Conservation (phyloP, 768 basidiomycete genomes). For the Tricholoma hemisulphureum region DNA sequence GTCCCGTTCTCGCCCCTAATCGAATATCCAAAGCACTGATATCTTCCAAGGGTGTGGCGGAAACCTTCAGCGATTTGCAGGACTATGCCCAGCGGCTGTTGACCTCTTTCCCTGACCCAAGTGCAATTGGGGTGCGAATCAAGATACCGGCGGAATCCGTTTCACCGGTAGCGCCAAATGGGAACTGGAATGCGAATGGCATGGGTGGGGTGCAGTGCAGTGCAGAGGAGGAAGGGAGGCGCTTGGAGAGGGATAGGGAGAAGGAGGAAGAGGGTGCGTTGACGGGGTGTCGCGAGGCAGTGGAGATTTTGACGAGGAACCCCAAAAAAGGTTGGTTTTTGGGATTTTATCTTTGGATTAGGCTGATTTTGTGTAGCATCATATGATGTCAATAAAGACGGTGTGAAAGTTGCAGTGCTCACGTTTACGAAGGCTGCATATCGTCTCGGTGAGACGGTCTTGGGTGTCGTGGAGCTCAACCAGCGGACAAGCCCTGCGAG, state of each 20-base stretch:
- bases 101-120: slow-evolving; percentile 40
- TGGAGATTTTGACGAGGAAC: slow-evolving; percentile 87
- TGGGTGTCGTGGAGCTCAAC: slow-evolving; percentile 88
- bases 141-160: slow-evolving; percentile 26
- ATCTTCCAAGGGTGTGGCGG: slow-evolving; percentile 15
- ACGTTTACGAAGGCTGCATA: slow-evolving; percentile 92
- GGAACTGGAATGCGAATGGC: slow-evolving; percentile 16
- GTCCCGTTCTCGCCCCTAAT: not conserved
- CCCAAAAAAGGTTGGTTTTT: slow-evolving; percentile 74
- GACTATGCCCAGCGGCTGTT: slow-evolving; percentile 54
- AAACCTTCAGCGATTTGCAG: slow-evolving; percentile 46
- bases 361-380: slow-evolving; percentile 54
- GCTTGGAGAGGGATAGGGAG: slow-evolving; percentile 35
- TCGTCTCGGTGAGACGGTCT: slow-evolving; percentile 87
- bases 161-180: slow-evolving; percentile 24
- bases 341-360: not conserved
- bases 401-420: slow-evolving; percentile 82
- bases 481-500: slow-evolving; percentile 60
- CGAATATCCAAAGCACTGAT: slow-evolving; percentile 7
- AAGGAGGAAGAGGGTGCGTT: slow-evolving; percentile 43
- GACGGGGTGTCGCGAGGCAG: slow-evolving; percentile 75
- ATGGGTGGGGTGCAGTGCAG: slow-evolving; percentile 23
- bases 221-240: slow-evolving; percentile 27
- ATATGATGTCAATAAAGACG: slow-evolving; percentile 95
- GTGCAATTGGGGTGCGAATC: slow-evolving; percentile 23